Evolutionary conservation across 2,329 filamentous ascomycete species (phyloP).

Genomic region (Aspergillus transmontanensis): DNA sequence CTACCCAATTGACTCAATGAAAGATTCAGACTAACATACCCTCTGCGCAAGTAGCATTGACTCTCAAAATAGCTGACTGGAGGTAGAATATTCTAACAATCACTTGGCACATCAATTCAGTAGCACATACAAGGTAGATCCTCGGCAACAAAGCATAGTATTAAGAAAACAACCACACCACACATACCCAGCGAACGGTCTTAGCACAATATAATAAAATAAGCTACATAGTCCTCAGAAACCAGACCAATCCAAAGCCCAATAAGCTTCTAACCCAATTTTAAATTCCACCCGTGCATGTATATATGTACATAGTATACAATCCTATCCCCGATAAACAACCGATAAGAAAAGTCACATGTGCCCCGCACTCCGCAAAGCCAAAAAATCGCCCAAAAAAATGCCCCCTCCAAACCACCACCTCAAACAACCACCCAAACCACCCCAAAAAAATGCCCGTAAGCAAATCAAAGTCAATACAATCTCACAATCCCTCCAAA

Average conservation of each 20-base stretch:
- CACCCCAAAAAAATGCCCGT: not conserved
- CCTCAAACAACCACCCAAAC: slow-evolving; percentile 22
- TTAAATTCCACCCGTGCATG: not conserved
- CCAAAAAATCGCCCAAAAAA: slow-evolving; percentile 16
- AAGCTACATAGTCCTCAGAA: not conserved
- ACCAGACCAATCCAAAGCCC: not conserved
- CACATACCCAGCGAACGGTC: not conserved
- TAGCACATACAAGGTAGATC: not conserved
- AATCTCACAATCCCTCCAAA: not conserved
- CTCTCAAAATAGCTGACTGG: not conserved
- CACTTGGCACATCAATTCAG: not conserved
- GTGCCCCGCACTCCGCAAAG: slow-evolving; percentile 16
- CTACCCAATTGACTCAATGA: not conserved
- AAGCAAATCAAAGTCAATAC: too few species aligned
- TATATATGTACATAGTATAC: not conserved
- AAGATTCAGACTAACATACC: not conserved
- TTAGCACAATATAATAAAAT: not conserved
- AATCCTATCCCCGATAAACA: too few species aligned
- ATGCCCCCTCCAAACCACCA: slow-evolving; percentile 1
- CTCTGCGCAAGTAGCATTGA: not conserved
- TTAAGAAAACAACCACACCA: not conserved
- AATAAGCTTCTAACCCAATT: too few species aligned
- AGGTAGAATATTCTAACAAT: not conserved
- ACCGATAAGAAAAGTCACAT: slow-evolving; percentile 14
- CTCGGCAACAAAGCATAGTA: not conserved